phyloP scores from a whole-genome alignment of 2,329 filamentous ascomycete species.

The Hymenotorrendiella dingleyae region DNA sequence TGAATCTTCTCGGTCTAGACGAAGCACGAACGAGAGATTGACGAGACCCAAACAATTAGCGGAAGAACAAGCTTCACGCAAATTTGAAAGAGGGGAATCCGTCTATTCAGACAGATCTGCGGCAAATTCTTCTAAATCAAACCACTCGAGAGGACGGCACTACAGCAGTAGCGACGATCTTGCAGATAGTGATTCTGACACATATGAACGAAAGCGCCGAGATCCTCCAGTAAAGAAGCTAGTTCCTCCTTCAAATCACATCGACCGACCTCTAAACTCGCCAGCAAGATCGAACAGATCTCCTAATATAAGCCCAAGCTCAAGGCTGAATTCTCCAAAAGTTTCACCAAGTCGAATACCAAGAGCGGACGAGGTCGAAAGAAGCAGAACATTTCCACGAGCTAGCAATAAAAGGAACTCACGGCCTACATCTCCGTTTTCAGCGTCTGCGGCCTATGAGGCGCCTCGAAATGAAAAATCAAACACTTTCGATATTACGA shows the following conservation, averaged over 20 bases:
- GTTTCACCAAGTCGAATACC: slow-evolving; percentile 23
- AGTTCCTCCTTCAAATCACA: slow-evolving; percentile 14
- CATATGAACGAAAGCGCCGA: slow-evolving; percentile 3
- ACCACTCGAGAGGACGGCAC: slow-evolving; percentile 16
- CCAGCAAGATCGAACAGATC: slow-evolving; percentile 23
- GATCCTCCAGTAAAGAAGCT: slow-evolving; percentile 5
- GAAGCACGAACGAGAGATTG: slow-evolving; percentile 21
- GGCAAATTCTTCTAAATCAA: slow-evolving; percentile 19
- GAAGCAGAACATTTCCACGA: slow-evolving; percentile 24
- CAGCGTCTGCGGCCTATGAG: slow-evolving; percentile 13
- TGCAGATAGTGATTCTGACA: slow-evolving; percentile 25
- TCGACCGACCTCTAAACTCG: slow-evolving; percentile 15
- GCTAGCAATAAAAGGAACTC: slow-evolving; percentile 13
- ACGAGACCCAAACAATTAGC: slow-evolving; percentile 20
- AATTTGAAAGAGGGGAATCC: slow-evolving; percentile 18
- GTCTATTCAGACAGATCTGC: slow-evolving; percentile 14
- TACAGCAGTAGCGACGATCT: slow-evolving; percentile 27
- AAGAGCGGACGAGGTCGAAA: slow-evolving; percentile 20
- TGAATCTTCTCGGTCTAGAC: slow-evolving; percentile 10
- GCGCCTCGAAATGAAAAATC: slow-evolving; percentile 18
- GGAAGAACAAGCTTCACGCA: slow-evolving; percentile 18
- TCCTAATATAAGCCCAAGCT: slow-evolving; percentile 16
- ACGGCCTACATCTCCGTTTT: slow-evolving; percentile 24
- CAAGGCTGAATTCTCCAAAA: slow-evolving; percentile 22
- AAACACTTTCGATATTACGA: slow-evolving; percentile 21